Evolutionary conservation across 1,284 basidiomycete genomes (phyloP), one percentile per base, ranked within the genome.

Genomic region (Cutaneotrichosporon mucoides): DNA sequence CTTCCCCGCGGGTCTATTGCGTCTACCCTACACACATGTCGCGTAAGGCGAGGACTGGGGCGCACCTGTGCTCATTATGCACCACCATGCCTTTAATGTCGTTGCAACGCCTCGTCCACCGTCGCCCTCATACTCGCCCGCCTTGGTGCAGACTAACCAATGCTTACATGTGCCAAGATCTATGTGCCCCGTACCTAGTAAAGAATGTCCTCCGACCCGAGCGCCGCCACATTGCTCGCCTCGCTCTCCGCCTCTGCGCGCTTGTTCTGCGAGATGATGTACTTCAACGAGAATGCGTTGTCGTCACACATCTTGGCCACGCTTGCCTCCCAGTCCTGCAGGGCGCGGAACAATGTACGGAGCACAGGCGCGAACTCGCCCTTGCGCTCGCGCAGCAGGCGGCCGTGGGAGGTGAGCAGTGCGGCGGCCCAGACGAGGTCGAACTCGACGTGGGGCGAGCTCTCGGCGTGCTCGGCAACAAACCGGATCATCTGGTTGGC

Each of bases 381-480:
- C 51, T 85, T 86, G 50, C 85, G 82, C 69, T 89, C 87, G 43
- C 86, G 82, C 62, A 97, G 76, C 66, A 85, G 82, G 61, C 90
- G 81, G 1, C 93, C 93, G 77, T 97, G 93, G 11, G 85, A 82
- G 69, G 86, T 85, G 56, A 97, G 82, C 59, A 95, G 76, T 15
- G 88, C 85, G 56, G 86, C 87, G 33, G 87, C 82, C 93, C 93
- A 98, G 4, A 90, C 69, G 62, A 97, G 77, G 71, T 93, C 91
- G 68, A 93, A 95, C 78, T 97, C 94, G 60, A 96, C 80, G 79
- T 96, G 91, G 2, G 92, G 92, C 16, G 87, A 88, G 59, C 79
- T 81, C 73, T 92, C 90, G 63, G 95, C 81, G 73, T 92, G 88
- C 63, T 87, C 84, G 16, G 86, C 87, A 34, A 94, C 84, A 74